These are phyloP conservation scores for Blastocladiella emersonii DNA, from an alignment of 371 early-diverging fungal genomes.

Conservation along the genomic window DNA sequence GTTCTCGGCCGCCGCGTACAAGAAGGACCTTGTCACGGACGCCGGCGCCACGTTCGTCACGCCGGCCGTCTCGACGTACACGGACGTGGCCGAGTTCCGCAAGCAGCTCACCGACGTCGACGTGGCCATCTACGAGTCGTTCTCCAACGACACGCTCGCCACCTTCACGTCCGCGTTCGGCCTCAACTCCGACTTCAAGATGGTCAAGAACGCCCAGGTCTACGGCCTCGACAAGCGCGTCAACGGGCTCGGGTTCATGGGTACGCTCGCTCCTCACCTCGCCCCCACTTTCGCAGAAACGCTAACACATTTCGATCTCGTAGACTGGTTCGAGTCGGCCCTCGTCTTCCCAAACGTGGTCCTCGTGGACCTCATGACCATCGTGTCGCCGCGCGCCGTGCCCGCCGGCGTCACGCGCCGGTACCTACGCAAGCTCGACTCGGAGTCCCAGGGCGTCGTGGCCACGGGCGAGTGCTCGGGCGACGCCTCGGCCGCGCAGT, in stretches of 20 bases:
- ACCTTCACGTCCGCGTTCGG: slow-evolving; percentile 29
- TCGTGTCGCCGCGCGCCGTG: slow-evolving; percentile 27
- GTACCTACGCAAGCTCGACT: slow-evolving; percentile 1
- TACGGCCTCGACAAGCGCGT: slow-evolving; percentile 53
- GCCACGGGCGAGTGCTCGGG: neutral
- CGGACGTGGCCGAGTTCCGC: slow-evolving; percentile 29
- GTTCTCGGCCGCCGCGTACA: slow-evolving; percentile 41
- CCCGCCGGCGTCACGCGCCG: neutral
- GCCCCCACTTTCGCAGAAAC: neutral
- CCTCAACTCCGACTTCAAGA: slow-evolving; percentile 34
- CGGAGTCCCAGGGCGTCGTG: neutral
- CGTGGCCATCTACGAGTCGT: slow-evolving; percentile 57
- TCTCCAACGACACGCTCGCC: slow-evolving; percentile 24
- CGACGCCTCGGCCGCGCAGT: neutral
- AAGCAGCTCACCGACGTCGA: slow-evolving; percentile 44
- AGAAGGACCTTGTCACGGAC: slow-evolving; percentile 41
- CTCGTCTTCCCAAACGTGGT: slow-evolving; percentile 51
- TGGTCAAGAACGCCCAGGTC: slow-evolving; percentile 41
- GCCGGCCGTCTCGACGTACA: slow-evolving; percentile 18
- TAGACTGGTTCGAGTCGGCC: slow-evolving; percentile 55
- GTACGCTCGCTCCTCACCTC: no score
- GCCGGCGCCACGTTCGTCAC: slow-evolving; percentile 42
- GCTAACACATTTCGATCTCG: neutral
- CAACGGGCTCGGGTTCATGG: slow-evolving; percentile 38
- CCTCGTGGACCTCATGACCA: slow-evolving; percentile 51